Evolutionary conservation across 163 green algal species (phyloP).

Genomic region (Chlorella variabilis): DNA sequence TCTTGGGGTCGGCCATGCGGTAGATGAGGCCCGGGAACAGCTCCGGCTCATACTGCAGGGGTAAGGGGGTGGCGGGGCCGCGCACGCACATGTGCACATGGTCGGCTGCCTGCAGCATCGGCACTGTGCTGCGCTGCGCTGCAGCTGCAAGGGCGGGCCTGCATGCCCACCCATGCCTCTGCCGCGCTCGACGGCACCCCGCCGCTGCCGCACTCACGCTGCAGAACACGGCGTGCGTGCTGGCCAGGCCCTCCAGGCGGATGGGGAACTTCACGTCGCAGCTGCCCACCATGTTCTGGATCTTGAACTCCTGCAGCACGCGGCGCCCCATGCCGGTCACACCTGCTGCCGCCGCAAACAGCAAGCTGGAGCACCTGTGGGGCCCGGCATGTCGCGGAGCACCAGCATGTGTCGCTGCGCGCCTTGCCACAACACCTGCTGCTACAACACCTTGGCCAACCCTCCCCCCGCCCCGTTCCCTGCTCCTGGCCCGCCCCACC

Average conservation of each 20-base stretch:
- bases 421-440: neutral
- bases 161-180: no score
- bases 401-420: no score
- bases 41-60: slow-evolving; percentile 96
- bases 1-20: slow-evolving; percentile 97
- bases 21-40: slow-evolving; percentile 99
- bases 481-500: slow-evolving; percentile 59
- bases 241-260: slow-evolving; percentile 92
- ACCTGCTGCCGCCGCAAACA: no score
- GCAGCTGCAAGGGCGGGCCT: no score
- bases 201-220: no score
- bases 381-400: no score
- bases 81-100: neutral
- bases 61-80: neutral
- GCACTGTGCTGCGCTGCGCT: no score
- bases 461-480: neutral
- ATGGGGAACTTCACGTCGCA: slow-evolving; percentile 99
- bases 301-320: slow-evolving; percentile 35
- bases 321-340: neutral
- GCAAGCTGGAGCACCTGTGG: no score
- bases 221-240: slow-evolving; percentile 88
- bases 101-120: no score
- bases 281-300: slow-evolving; percentile 98
- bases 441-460: neutral
- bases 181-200: no score